Conservation (phyloP, 2,329 filamentous ascomycete genomes). For the Sarocladium brachiariae region DNA sequence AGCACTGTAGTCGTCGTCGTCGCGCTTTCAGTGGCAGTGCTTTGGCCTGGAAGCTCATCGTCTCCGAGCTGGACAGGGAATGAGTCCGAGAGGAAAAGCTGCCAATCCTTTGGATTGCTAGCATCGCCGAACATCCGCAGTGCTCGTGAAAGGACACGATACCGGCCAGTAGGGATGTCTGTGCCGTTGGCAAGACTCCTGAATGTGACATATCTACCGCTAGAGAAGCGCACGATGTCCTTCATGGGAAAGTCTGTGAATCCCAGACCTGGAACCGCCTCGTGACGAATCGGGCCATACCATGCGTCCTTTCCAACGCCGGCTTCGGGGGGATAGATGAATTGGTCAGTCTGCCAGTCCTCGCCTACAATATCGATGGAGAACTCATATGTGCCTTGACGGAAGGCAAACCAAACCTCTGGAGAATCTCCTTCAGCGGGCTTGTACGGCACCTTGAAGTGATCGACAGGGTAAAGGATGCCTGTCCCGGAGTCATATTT, state of each 20-base stretch:
- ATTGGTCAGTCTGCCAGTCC: neutral
- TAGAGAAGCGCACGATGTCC: neutral
- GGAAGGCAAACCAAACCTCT: neutral
- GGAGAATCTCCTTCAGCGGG: neutral
- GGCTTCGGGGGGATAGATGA: neutral
- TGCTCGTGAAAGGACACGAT: neutral
- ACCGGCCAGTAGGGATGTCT: neutral
- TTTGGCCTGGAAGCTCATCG: neutral
- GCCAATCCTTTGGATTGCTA: neutral
- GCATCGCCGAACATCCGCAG: neutral
- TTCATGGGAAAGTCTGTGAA: neutral
- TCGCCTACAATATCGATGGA: neutral
- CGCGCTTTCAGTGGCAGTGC: neutral
- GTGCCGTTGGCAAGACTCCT: neutral
- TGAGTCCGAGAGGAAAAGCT: neutral
- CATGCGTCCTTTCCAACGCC: neutral
- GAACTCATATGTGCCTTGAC: neutral
- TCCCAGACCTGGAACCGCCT: neutral
- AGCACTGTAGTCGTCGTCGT: neutral
- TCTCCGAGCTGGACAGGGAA: neutral
- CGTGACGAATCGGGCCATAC: neutral
- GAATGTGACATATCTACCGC: neutral
- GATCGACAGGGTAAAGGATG: neutral
- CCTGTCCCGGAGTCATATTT: neutral
- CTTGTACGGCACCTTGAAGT: neutral